Base-by-base conservation (phyloP, 208 protist genomes). In the Crithidia mellificae region DNA sequence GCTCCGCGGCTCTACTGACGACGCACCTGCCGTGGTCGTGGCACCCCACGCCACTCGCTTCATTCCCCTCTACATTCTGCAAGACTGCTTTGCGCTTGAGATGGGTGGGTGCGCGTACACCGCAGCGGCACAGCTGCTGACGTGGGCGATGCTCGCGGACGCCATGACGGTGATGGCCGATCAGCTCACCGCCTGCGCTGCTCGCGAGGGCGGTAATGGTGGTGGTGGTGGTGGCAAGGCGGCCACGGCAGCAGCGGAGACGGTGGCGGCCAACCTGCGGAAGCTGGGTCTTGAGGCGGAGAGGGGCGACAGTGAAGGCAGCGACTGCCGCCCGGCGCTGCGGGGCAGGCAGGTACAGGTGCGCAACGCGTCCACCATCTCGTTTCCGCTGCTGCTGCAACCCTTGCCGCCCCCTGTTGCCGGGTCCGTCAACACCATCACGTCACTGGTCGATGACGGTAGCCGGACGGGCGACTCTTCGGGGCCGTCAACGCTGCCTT, bases 91-190 rank as follows among this genome's bases (percentile, higher is more conserved):
- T 22, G 27, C 44, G 19, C 3, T 75, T 0, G 70, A 63, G 62
- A 58, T 75, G 22, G 62, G 49, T 22, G 70, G 70, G 17, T 49
- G 62, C 29, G 47, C 46, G 17, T 69, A 59, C 39, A 17, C 36
- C 11, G 30, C 70, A 25, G 32, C 3, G 19, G 70, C 62, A 27
- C 34, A 52, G n/a, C 34, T 75, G 20, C 22, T 75, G 46, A 75
- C 62, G 22, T 75, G 70, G 70, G 61, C 70, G 12, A 75, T 69
- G 63, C 17, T 75, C 24, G 61, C 62, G 15, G 70, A 75, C n/a
- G 70, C 70, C 1, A 69, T 75, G 62, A 58, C 70, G 27, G 29
- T 55, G 39, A 24, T 68, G 47, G 70, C 41, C 0, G 70, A 75
- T 30, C 36, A 69, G 15, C 5, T 57, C 15, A 51, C 41, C 24